A percentile compares a stretch with the other conserved stretches of the same genome.
These are phyloP conservation scores for Fusarium lateritium DNA, from an alignment of 2,329 filamentous ascomycete species.

Conservation along the genomic window DNA sequence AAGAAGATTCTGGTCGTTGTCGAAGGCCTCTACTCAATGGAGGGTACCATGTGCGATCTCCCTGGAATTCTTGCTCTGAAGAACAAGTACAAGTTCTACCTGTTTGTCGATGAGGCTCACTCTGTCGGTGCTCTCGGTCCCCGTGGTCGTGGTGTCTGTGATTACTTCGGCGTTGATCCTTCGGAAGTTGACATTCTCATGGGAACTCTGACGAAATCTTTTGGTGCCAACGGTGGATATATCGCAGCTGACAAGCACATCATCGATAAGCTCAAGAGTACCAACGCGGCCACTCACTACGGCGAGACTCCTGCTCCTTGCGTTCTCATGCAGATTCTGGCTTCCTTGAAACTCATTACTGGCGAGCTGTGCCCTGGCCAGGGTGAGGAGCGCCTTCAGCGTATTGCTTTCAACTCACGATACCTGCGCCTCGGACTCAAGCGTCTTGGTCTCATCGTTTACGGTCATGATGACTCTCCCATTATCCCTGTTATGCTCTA, in stretches of 20 bases:
- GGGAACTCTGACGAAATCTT: conserved; percentile 98
- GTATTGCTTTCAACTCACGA: conserved; percentile 97
- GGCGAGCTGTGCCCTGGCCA: conserved; percentile 91
- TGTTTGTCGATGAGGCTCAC: conserved; percentile 97
- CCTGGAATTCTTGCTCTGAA: conserved; percentile 89
- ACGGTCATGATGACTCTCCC: conserved; percentile 96
- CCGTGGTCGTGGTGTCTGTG: conserved; percentile 90
- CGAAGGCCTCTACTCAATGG: conserved; percentile 99
- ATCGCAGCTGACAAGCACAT: conserved; percentile 90
- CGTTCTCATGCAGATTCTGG: conserved; percentile 91
- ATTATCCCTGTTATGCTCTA: conserved; percentile 96
- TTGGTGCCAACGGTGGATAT: conserved; percentile 97
- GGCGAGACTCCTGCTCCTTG: conserved; percentile 91
- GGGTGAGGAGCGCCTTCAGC: conserved; percentile 94
- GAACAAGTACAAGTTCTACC: conserved; percentile 95
- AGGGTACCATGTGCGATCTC: conserved; percentile 98
- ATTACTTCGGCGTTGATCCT: conserved; percentile 95
- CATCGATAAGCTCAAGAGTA: conserved; percentile 90
- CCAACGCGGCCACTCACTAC: conserved; percentile 88
- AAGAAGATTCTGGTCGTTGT: conserved; percentile 98
- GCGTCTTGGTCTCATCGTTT: conserved; percentile 95
- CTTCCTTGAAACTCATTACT: conserved; percentile 88
- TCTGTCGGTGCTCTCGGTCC: conserved; percentile 94
- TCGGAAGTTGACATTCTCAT: conserved; percentile 94
- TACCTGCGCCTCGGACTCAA: conserved; percentile 98